Percentiles rank a stretch among this genome's conserved stretches.
phyloP scores from a whole-genome alignment of 2,329 filamentous ascomycete genomes.

The Magnaporthiopsis poae region DNA sequence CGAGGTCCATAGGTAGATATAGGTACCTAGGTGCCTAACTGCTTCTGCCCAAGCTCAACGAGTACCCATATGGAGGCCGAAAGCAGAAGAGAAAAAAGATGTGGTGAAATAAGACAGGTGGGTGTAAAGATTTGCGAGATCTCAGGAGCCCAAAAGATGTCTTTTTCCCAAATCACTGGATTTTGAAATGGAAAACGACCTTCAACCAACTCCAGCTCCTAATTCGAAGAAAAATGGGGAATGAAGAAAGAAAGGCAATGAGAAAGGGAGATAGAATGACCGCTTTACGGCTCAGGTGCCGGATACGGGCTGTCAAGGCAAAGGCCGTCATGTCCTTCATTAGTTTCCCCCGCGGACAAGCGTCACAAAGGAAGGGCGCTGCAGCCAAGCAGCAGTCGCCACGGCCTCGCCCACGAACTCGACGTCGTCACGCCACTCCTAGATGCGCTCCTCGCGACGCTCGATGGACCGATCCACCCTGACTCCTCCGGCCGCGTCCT shows the following conservation, averaged over 20 bases:
- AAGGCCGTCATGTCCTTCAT: neutral
- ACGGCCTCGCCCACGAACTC: neutral
- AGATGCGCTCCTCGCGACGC: conserved; percentile 8
- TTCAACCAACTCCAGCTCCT: neutral
- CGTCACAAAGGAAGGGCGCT: neutral
- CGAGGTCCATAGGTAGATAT: too few relatives aligned
- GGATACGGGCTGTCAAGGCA: neutral
- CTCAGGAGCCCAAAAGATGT: too few relatives aligned
- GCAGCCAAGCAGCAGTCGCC: neutral
- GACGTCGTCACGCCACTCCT: neutral
- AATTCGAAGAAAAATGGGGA: neutral
- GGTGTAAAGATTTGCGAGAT: too few relatives aligned
- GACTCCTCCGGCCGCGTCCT: neutral
- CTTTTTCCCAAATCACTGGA: neutral
- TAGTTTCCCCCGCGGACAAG: neutral
- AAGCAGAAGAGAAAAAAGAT: too few relatives aligned
- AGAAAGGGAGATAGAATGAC: neutral
- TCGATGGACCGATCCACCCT: conserved; percentile 2
- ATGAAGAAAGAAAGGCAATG: neutral
- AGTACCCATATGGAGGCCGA: too few relatives aligned
- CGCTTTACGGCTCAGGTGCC: neutral
- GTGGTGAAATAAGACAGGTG: too few relatives aligned
- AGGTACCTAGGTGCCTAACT: too few relatives aligned
- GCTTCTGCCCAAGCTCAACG: too few relatives aligned
- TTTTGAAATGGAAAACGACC: neutral